These are phyloP conservation scores for Dioscorea cayenensis DNA, from an alignment of 116 monocot species.

Conservation along the genomic window DNA sequence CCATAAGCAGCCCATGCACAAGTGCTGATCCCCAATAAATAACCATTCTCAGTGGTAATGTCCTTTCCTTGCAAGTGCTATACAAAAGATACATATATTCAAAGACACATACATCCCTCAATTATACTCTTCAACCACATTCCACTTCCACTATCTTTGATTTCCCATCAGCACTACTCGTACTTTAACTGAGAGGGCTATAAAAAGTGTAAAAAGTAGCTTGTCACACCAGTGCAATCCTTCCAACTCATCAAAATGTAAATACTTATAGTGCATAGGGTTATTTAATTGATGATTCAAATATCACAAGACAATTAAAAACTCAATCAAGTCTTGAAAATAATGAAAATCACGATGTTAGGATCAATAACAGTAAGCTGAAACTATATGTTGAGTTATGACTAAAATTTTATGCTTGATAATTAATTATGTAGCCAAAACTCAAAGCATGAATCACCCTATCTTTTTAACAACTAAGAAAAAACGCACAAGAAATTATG, in stretches of 20 bases:
- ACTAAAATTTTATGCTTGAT: background rate
- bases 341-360: background rate
- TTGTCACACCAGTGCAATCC: too few relatives aligned
- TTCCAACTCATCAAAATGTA: background rate
- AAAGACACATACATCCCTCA: background rate
- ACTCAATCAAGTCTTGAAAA: background rate
- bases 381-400: too few relatives aligned
- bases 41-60: background rate
- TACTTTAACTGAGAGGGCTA: background rate
- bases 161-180: background rate
- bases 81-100: background rate
- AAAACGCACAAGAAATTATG: too few relatives aligned
- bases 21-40: background rate
- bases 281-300: background rate
- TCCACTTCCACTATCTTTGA: background rate
- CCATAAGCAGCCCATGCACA: too few relatives aligned
- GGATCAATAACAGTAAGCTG: background rate
- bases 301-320: background rate
- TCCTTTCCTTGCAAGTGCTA: too few relatives aligned
- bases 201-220: background rate
- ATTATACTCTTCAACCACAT: background rate
- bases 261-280: background rate
- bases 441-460: background rate
- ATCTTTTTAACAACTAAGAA: background rate
- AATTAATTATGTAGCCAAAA: background rate